A percentile compares a stretch with the other conserved stretches of the same genome.
Conservation (phyloP, 1,284 basidiomycete species). For the Clitocybe nebularis region DNA sequence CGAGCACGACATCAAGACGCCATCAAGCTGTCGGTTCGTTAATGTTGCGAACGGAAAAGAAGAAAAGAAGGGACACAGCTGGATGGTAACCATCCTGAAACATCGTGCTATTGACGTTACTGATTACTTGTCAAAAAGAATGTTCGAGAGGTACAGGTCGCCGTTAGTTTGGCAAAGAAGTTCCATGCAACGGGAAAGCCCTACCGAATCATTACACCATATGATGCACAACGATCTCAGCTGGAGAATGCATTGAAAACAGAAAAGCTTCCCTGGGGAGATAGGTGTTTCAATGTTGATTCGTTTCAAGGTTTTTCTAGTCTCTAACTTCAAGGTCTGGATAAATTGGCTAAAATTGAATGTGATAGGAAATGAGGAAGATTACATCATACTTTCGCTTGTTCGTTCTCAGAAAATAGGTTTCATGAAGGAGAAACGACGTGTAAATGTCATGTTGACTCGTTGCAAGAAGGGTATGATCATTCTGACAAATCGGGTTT, state of each 20-base stretch:
- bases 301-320: conserved; percentile 51
- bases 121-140: conserved; percentile 36
- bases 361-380: conserved; percentile 52
- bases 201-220: conserved; percentile 65
- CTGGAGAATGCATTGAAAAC: conserved; percentile 41
- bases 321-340: no score
- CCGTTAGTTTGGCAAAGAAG: conserved; percentile 41
- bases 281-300: conserved; percentile 60
- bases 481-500: conserved; percentile 45
- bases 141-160: conserved; percentile 37
- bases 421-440: conserved; percentile 26
- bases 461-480: conserved; percentile 55
- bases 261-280: conserved; percentile 43
- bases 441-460: conserved; percentile 69
- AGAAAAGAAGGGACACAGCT: conserved; percentile 34
- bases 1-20: conserved; percentile 35
- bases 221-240: conserved; percentile 57
- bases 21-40: conserved; percentile 44
- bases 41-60: conserved; percentile 38
- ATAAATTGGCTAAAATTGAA: not conserved
- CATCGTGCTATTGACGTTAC: conserved; percentile 8
- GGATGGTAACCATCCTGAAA: conserved; percentile 31
- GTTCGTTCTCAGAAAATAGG: conserved; percentile 44
- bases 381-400: conserved; percentile 58
- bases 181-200: conserved; percentile 38